phyloP scores from a whole-genome alignment of 2,329 filamentous ascomycete species.

The Ceratocystis ficicola region DNA sequence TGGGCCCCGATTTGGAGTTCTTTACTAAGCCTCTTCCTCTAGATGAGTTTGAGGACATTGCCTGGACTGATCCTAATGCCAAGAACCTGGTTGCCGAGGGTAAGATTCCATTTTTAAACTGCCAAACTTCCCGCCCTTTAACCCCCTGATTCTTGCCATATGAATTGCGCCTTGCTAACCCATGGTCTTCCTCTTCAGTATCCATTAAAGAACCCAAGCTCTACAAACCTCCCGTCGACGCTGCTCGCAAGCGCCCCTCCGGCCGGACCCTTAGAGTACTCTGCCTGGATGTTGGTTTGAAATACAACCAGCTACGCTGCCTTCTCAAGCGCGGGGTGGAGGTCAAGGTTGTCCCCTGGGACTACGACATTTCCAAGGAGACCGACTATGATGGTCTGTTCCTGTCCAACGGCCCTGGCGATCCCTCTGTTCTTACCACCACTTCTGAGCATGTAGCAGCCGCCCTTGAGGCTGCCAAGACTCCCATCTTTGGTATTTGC shows the following conservation, averaged over 20 bases:
- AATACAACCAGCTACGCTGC: slow-evolving; percentile 95
- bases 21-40: slow-evolving; percentile 28
- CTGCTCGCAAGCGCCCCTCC: slow-evolving; percentile 71
- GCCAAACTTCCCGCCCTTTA: neutral
- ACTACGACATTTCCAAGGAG: slow-evolving; percentile 74
- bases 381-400: slow-evolving; percentile 91
- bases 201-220: slow-evolving; percentile 78
- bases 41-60: slow-evolving; percentile 59
- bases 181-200: slow-evolving; percentile 44
- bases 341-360: slow-evolving; percentile 88
- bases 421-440: slow-evolving; percentile 70
- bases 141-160: neutral
- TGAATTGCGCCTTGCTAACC: slow-evolving; percentile 1
- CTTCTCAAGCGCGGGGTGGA: slow-evolving; percentile 84
- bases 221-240: slow-evolving; percentile 61
- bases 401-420: slow-evolving; percentile 93
- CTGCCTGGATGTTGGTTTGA: slow-evolving; percentile 93
- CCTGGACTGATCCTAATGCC: slow-evolving; percentile 85
- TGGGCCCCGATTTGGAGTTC: slow-evolving; percentile 17
- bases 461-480: slow-evolving; percentile 65
- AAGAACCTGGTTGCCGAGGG: slow-evolving; percentile 90
- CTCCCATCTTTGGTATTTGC: slow-evolving; percentile 91
- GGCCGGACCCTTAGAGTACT: slow-evolving; percentile 78
- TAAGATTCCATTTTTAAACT: slow-evolving; percentile 38
- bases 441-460: slow-evolving; percentile 70